Evolutionary conservation across 2,329 filamentous ascomycete genomes (phyloP), one percentile per base, ranked within the genome.

Genomic region (Truncatella angustata): DNA sequence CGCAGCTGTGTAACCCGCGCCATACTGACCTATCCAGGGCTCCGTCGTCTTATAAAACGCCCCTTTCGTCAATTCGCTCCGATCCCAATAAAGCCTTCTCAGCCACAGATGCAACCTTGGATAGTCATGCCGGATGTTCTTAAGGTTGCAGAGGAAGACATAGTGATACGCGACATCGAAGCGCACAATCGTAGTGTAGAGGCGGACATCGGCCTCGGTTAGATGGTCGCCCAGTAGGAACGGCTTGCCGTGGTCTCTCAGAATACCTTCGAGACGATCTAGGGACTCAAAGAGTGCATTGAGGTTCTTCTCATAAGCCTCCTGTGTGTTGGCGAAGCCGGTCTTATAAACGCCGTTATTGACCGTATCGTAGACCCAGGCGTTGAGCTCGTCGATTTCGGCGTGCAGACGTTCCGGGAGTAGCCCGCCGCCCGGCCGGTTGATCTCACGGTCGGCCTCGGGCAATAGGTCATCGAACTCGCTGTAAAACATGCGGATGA

Each of bases 401-500:
- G 59, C 52, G 9, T 71, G 73, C 4, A 87, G 67, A 1, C 73
- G 59, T 3, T 70, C 58, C 0, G 86, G 85, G 52, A 82, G 81
- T n/a, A 86, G 72, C 2, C 83, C 82, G 4, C 82, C 67, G 1
- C 73, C 73, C 0, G 73, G 71, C 45, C 71, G 73, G 51, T 72
- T 79, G 1, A 39, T 63, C 57, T 87, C 84, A 6, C 77, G 77
- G 52, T 77, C 72, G 49, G 78, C 56, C 18, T 75, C 73, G 0
- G 79, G 77, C 1, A 86, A 63, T 5, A 85, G 62, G 44, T 77
- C 71, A 55, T 92, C 87, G 61, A 92, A 91, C 50, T 84, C 87
- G 10, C 78, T 77, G 69, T 90, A 91, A 55, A 94, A 75, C 87
- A 93, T 92, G 57, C 89, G 81, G 60, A 94, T 91, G 60, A 94